Percentiles rank a stretch among this genome's conserved stretches.
phyloP scores from a whole-genome alignment of 495 filamentous ascomycete genomes.

The Neurospora hispaniola region DNA sequence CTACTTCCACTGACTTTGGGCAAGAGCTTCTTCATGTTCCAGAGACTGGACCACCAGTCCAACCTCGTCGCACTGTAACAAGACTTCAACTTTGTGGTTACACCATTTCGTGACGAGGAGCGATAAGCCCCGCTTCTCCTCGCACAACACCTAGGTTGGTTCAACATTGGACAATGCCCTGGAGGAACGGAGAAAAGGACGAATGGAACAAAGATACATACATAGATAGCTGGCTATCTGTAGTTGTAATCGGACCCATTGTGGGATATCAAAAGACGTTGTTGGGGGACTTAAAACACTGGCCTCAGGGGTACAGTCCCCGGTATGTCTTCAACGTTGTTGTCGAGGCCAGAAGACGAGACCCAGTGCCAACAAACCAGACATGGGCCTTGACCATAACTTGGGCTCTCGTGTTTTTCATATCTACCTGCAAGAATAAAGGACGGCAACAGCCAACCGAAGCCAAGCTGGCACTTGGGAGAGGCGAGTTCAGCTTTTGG shows the following conservation, averaged over 20 bases:
- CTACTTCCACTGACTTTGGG: background rate
- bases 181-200: background rate
- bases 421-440: background rate
- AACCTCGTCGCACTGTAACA: conserved; percentile 23
- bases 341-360: background rate
- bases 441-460: background rate
- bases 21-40: background rate
- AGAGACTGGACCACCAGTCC: background rate
- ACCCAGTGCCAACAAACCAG: background rate
- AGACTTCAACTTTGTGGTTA: conserved; percentile 5
- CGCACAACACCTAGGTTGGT: background rate
- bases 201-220: background rate
- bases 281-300: background rate
- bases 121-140: background rate
- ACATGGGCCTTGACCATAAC: background rate
- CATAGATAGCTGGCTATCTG: background rate
- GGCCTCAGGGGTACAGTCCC: background rate
- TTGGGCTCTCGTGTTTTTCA: background rate
- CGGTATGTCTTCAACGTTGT: background rate
- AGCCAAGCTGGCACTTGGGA: background rate
- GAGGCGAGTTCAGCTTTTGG: background rate
- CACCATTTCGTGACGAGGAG: background rate
- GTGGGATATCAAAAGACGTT: background rate
- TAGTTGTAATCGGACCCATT: background rate
- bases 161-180: background rate